Conservation (phyloP, 192 early-diverging fungal genomes). For the Backusella macrospora region DNA sequence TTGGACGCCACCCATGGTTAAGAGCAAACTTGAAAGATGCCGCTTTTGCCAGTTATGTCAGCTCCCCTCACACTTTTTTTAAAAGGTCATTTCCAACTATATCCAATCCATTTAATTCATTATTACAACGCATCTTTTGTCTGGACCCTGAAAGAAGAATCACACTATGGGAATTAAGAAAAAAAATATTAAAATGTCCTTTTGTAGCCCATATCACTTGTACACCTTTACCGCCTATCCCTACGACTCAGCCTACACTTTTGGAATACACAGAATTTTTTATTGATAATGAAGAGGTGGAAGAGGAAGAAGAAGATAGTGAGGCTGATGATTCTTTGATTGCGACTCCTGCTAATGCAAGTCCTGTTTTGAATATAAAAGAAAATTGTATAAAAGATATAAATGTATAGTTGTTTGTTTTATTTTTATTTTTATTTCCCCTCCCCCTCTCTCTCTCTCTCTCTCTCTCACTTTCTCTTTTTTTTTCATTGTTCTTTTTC, state of each 20-base stretch:
- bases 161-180: slow-evolving; percentile 38
- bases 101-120: slow-evolving; percentile 60
- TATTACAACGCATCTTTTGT: slow-evolving; percentile 48
- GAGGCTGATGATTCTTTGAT: background rate
- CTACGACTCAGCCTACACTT: background rate
- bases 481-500: background rate
- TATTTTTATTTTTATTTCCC: background rate
- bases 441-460: background rate
- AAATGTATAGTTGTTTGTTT: background rate
- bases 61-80: slow-evolving; percentile 60
- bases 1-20: slow-evolving; percentile 79
- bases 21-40: slow-evolving; percentile 66
- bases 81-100: slow-evolving; percentile 55
- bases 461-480: background rate
- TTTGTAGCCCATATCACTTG: background rate
- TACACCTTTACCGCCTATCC: background rate
- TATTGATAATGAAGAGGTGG: background rate
- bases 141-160: slow-evolving; percentile 50
- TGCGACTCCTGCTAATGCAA: slow-evolving; percentile 8
- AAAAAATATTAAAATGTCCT: slow-evolving; percentile 20
- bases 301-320: background rate
- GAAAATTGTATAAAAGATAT: background rate
- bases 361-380: slow-evolving; percentile 19
- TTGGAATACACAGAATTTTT: slow-evolving; percentile 7
- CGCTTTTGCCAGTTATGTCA: slow-evolving; percentile 57